Percentiles rank a stretch among this genome's conserved stretches.
Conservation (phyloP, 1,284 basidiomycete genomes). For the Tilletia caries region DNA sequence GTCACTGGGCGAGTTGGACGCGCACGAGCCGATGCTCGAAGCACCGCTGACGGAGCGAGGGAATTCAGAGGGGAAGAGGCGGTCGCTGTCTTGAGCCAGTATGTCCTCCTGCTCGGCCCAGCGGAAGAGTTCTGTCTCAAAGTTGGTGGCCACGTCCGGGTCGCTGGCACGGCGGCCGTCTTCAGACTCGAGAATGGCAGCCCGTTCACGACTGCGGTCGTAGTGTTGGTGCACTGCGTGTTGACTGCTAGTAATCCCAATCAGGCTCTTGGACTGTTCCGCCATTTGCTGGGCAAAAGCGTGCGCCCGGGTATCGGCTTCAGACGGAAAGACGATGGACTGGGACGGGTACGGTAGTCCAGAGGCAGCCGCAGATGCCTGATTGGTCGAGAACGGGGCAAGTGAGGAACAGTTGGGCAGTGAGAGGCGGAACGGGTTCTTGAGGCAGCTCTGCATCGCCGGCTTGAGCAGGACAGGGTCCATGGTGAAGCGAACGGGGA, state of each 20-base stretch:
- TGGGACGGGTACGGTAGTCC: slow-evolving; percentile 16
- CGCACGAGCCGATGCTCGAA: background rate
- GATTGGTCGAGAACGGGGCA: background rate
- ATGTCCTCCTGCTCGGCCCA: slow-evolving; percentile 16
- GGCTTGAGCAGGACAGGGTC: slow-evolving; percentile 16
- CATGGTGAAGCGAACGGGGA: background rate
- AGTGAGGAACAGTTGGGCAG: slow-evolving; percentile 7
- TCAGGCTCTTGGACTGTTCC: background rate
- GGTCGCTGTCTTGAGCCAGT: background rate
- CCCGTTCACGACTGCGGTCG: background rate
- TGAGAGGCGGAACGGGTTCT: slow-evolving; percentile 17
- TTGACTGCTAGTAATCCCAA: background rate
- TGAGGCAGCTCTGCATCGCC: slow-evolving; percentile 19
- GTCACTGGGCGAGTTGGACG: background rate
- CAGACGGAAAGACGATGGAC: slow-evolving; percentile 20
- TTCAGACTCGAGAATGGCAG: background rate
- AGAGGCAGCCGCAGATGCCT: background rate
- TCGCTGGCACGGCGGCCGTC: slow-evolving; percentile 16
- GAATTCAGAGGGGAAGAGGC: background rate
- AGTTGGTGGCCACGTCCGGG: slow-evolving; percentile 16
- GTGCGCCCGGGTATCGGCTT: background rate
- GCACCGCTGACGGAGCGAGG: background rate
- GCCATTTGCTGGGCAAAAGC: background rate
- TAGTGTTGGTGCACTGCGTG: background rate
- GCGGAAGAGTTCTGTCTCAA: slow-evolving; percentile 16